Evolutionary conservation across 352 stramenopile species (phyloP), one percentile per base, ranked within the genome.

Genomic region (Pythium graminicola): DNA sequence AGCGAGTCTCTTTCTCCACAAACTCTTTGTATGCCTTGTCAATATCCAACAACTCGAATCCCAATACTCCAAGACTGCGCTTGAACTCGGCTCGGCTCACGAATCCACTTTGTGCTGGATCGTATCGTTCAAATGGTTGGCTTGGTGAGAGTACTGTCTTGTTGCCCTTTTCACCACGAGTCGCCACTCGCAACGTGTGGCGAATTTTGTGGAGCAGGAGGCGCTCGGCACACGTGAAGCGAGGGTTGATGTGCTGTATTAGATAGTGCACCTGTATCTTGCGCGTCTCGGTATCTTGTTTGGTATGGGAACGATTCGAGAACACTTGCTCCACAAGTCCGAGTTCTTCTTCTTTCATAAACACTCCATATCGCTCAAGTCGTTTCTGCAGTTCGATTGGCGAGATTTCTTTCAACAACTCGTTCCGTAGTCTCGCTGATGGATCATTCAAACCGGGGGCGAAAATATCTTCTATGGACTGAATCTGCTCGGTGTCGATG

Each of bases 41-140:
- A 22, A 84, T 57, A 43, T 77, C 80, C 28, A 89, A 62, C 13
- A 90, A 41, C n/a, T 87, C 67, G 45, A 90, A 93, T 0, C 81
- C 81, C 23, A 89, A 45, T 6, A 72, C 64, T 17, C 60, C 59
- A 7, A 91, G 51, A 39, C 72, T 76, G 33, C 80, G 70, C 38
- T 85, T 82, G 55, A 91, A 91, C 26, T 81, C 72, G 4, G 69
- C 74, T 20, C 80, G 64, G 36, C 64, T 82, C 23, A 91, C 57
- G 41, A 64, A 67, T 0, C 76, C 72, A 52, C 54, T 72, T 9
- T 62, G 55, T 2, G 44, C 29, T 19, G 72, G 65, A 47, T 91
- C 80, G 53, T 77, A 84, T 19, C 69, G 74, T 10, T 76, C 64
- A 57, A 89, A 91, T 19, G 75, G 49, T 24, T 72, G 60, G 5